Evolutionary conservation across 2,329 filamentous ascomycete genomes (phyloP).

Genomic region (Alternaria sp.): DNA sequence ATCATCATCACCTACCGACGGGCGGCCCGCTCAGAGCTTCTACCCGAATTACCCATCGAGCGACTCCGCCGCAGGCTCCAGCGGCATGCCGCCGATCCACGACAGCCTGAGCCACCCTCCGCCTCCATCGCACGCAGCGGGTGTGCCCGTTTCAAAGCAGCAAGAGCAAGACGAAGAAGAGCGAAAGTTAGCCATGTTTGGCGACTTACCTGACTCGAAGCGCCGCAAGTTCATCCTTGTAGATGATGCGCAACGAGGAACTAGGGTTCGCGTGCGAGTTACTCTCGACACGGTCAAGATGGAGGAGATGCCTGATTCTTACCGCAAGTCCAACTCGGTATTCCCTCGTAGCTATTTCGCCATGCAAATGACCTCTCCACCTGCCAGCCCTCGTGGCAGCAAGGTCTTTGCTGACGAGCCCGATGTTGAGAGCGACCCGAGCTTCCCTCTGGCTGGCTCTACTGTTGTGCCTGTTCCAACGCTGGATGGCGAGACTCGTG

Average conservation of each 20-base stretch:
- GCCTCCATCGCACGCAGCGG: constrained; percentile 50
- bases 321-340: constrained; percentile 87
- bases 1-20: constrained; percentile 65
- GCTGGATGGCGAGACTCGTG: constrained; percentile 74
- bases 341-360: constrained; percentile 92
- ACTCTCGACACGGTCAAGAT: constrained; percentile 93
- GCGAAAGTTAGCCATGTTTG: constrained; percentile 75
- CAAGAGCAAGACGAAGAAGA: constrained; percentile 63
- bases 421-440: constrained; percentile 54
- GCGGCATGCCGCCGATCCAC: constrained; percentile 70
- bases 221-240: constrained; percentile 97
- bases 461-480: constrained; percentile 58
- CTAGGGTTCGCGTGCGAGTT: constrained; percentile 84
- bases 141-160: constrained; percentile 55
- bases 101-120: constrained; percentile 60
- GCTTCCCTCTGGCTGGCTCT: constrained; percentile 50
- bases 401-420: constrained; percentile 73
- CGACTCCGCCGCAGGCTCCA: constrained; percentile 58
- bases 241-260: constrained; percentile 78
- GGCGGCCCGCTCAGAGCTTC: constrained; percentile 78
- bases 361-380: constrained; percentile 87
- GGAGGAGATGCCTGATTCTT: constrained; percentile 94
- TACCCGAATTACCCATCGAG: constrained; percentile 71
- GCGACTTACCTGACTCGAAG: constrained; percentile 86
- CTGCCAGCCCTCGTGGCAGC: constrained; percentile 75